Base-by-base conservation (phyloP, 2,329 filamentous ascomycete genomes). In the Fusarium palustre region DNA sequence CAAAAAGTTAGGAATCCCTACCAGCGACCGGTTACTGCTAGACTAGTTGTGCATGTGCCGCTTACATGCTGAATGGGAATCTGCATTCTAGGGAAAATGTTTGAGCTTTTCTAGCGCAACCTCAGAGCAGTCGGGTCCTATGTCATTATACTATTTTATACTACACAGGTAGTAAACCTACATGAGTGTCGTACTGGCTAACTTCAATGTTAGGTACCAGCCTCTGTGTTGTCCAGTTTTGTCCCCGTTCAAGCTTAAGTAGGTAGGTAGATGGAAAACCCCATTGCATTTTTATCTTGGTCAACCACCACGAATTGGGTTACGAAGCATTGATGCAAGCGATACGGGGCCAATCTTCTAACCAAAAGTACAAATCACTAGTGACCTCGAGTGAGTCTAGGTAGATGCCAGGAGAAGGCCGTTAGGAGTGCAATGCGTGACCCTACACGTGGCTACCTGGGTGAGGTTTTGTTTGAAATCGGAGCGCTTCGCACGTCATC, bases 1-100 rank as follows among this genome's bases (percentile, higher is more conserved):
- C 57, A 74, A 71, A 48, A 75, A 75, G 67, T 74, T 75, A 74
- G 68, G 64, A 75, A 75, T 71, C 65, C 59, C 64, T 55, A 55
- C 53, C 54, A 59, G 7, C 20, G n/a, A 22, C 33, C 34, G 42
- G 46, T 34, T 46, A 58, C 59, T 63, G 24, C 25, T 59, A 34
- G 41, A 20, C 25, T 59, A 34, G 41, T 49, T 53, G 24, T 28
- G 33, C 33, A 41, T 31, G 28, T 25, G 33, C 24, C n/a, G 48
- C 48, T 41, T 15, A 39, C 28, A 50, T 50, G 18, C 22, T 16
- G 30, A n/a, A 39, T 50, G 16, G 16, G 33, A 46, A 39, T 30
- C 18, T 20, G 22, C n/a, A 25, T 39, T 16, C 24, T 20, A 16
- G 16, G 15, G n/a, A 22, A 25, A 28, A 28, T 9, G 41, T n/a